Percentiles rank a stretch among this genome's conserved stretches.
These are phyloP conservation scores for Solanum gandarillasii DNA, from an alignment of 257 asterid species.

Conservation along the genomic window DNA sequence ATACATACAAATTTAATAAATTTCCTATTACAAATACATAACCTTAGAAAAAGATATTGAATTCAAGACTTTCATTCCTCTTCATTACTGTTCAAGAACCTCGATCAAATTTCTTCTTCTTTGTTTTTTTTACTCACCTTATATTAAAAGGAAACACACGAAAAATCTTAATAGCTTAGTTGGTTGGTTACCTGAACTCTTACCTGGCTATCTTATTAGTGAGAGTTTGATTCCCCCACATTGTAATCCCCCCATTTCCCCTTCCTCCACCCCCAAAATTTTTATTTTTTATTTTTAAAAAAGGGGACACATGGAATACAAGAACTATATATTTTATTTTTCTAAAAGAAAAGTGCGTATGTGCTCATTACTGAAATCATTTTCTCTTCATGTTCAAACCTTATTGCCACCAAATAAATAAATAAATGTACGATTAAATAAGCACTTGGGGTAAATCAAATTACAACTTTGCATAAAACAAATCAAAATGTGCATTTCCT, in stretches of 20 bases:
- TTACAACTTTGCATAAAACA: neutral
- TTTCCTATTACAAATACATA: neutral
- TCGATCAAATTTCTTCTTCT: neutral
- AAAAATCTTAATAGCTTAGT: too few relatives aligned
- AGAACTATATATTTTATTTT: neutral
- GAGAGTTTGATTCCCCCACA: too few relatives aligned
- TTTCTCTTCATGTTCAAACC: neutral
- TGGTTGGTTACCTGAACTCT: too few relatives aligned
- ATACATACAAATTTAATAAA: too few relatives aligned
- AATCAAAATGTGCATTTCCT: conserved; percentile 32
- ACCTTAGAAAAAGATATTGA: neutral
- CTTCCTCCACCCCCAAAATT: too few relatives aligned
- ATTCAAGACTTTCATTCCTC: neutral
- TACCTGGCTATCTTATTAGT: too few relatives aligned
- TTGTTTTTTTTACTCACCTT: too few relatives aligned
- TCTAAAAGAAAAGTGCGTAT: neutral
- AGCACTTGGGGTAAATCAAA: neutral
- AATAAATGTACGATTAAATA: neutral
- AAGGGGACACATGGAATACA: neutral
- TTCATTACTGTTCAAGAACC: neutral
- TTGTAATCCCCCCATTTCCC: too few relatives aligned
- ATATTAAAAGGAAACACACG: too few relatives aligned
- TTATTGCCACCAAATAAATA: neutral
- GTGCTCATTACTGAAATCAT: neutral
- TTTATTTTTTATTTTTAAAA: too few relatives aligned